Conservation (phyloP, 2,329 filamentous ascomycete species). For the Colletotrichum sp. region DNA sequence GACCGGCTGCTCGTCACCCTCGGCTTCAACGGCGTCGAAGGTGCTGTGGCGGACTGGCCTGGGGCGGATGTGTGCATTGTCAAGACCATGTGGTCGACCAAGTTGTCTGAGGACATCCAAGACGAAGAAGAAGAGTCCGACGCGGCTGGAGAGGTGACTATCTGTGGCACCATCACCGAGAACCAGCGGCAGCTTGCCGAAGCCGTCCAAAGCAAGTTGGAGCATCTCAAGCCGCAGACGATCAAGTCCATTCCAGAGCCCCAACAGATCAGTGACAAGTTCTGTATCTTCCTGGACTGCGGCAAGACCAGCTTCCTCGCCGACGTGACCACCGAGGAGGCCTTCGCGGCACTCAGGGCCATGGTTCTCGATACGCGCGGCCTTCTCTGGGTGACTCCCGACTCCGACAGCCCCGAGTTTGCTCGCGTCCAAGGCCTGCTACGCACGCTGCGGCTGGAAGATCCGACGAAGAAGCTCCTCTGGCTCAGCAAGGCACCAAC, state of each 20-base stretch:
- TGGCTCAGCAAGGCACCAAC: background rate
- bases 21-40: background rate
- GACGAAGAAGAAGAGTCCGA: background rate
- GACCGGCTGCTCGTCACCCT: constrained; percentile 8
- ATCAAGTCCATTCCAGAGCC: background rate
- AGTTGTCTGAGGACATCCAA: background rate
- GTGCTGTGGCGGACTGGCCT: background rate
- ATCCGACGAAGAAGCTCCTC: background rate
- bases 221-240: background rate
- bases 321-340: background rate
- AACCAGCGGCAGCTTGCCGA: background rate
- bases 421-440: background rate
- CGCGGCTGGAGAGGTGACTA: background rate
- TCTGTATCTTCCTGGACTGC: background rate
- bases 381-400: background rate
- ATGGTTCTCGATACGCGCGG: background rate
- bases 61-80: background rate
- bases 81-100: background rate
- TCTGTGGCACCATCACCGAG: background rate
- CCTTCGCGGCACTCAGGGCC: background rate
- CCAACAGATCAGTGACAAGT: background rate
- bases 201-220: background rate
- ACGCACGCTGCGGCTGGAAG: background rate
- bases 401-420: background rate
- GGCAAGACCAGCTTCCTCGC: background rate